Conservation (phyloP, 164 flowering plant species). For the Liquidambar formosana region DNA sequence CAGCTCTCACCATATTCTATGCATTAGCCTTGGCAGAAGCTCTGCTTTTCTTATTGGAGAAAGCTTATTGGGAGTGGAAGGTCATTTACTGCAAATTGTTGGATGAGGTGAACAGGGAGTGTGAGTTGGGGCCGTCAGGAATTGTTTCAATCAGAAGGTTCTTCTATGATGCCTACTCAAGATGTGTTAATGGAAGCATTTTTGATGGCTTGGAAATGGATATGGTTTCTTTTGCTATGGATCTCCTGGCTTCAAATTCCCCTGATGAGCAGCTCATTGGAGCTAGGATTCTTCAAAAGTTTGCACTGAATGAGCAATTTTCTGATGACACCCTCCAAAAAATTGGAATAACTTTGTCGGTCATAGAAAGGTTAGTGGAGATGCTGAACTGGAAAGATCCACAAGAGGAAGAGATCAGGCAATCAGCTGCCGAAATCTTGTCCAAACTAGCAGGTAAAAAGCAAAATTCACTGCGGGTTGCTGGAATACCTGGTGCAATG, state of each 20-base stretch:
- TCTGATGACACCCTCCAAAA: too few species aligned
- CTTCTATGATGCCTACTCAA: conserved; percentile 91
- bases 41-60: conserved; percentile 73
- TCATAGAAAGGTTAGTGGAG: conserved; percentile 85
- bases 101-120: conserved; percentile 65
- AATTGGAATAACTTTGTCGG: conserved; percentile 44
- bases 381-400: too few species aligned
- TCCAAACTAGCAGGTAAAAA: conserved; percentile 77
- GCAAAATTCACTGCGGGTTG: conserved; percentile 79
- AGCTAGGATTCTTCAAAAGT: conserved; percentile 53
- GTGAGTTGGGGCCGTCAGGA: conserved; percentile 61
- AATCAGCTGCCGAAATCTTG: conserved; percentile 82
- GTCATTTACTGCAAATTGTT: conserved; percentile 52
- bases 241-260: conserved; percentile 67
- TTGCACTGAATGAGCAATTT: conserved; percentile 40
- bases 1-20: conserved; percentile 83
- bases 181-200: conserved; percentile 78
- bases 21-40: conserved; percentile 86
- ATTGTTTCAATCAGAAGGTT: conserved; percentile 67
- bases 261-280: conserved; percentile 89
- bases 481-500: conserved; percentile 93
- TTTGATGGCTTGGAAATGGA: conserved; percentile 96
- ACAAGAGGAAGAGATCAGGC: too few species aligned
- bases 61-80: conserved; percentile 87
- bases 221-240: conserved; percentile 76